These are phyloP conservation scores for Pseudonitzschia multiseries DNA, from an alignment of 108 stramenopile genomes.

Conservation along the genomic window DNA sequence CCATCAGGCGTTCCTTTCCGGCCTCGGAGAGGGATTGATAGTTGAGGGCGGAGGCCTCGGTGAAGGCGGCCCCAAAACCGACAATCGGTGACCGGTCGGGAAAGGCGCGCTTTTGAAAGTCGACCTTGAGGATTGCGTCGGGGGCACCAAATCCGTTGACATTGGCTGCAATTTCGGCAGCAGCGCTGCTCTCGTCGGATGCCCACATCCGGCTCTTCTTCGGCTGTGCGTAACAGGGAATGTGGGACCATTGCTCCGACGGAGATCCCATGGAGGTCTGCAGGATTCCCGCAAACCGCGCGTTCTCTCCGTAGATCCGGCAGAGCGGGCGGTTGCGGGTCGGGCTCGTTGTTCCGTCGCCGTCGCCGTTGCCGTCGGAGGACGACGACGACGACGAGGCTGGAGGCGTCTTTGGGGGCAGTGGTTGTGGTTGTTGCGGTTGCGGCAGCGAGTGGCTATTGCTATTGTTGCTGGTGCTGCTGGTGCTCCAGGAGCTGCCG, in stretches of 20 bases:
- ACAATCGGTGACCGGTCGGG: constrained; percentile 65
- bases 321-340: constrained; percentile 41
- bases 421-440: too few relatives aligned
- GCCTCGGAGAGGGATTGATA: constrained; percentile 66
- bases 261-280: constrained; percentile 64
- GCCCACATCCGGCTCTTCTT: constrained; percentile 21
- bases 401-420: too few relatives aligned
- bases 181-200: not conserved
- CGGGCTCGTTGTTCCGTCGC: not conserved
- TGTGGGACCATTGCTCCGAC: constrained; percentile 60
- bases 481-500: not conserved
- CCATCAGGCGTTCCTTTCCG: constrained; percentile 77
- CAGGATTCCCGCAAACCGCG: constrained; percentile 35
- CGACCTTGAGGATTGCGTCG: constrained; percentile 55
- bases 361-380: too few relatives aligned
- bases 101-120: constrained; percentile 50
- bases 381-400: too few relatives aligned
- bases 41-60: constrained; percentile 90
- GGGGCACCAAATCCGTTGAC: constrained; percentile 46
- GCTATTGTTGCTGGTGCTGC: too few relatives aligned
- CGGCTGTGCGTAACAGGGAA: constrained; percentile 48
- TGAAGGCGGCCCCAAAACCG: constrained; percentile 97
- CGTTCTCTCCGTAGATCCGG: constrained; percentile 18
- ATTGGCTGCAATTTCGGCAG: constrained; percentile 8
- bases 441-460: too few relatives aligned